These are phyloP conservation scores for Suillus weaverae DNA, from an alignment of 768 basidiomycete genomes.

Conservation along the genomic window DNA sequence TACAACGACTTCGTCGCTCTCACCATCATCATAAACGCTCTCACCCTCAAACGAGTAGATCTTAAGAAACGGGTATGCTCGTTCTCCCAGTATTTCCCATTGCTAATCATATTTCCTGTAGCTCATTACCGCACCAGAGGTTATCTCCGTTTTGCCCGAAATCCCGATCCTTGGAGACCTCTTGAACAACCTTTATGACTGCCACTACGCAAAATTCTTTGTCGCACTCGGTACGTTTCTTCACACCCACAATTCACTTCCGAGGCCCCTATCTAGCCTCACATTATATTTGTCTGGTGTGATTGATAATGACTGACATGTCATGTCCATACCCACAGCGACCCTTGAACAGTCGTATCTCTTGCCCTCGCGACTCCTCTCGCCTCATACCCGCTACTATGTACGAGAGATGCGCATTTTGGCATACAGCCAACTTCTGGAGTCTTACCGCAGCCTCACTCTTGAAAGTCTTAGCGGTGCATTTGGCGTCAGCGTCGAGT, in stretches of 20 bases:
- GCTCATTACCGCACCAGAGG: constrained; percentile 87
- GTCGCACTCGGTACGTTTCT: constrained; percentile 67
- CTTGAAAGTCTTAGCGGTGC: constrained; percentile 81
- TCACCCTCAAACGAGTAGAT: constrained; percentile 79
- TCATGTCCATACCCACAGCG: constrained; percentile 43
- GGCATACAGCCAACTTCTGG: constrained; percentile 89
- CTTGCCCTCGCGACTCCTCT: constrained; percentile 82
- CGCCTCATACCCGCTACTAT: constrained; percentile 86
- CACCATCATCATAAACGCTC: constrained; percentile 75
- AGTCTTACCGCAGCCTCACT: constrained; percentile 87
- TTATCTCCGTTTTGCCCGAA: constrained; percentile 80
- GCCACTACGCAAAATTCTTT: constrained; percentile 95
- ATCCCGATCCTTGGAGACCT: constrained; percentile 81
- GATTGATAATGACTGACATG: constrained; percentile 6
- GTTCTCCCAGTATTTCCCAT: not conserved
- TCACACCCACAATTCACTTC: not conserved
- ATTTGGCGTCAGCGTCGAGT: constrained; percentile 87
- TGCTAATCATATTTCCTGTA: constrained; percentile 30
- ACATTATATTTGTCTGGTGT: constrained; percentile 11
- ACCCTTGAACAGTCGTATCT: constrained; percentile 87
- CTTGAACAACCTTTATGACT: constrained; percentile 86
- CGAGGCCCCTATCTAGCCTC: constrained; percentile 4
- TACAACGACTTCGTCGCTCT: constrained; percentile 91
- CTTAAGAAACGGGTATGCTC: constrained; percentile 81
- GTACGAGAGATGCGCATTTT: constrained; percentile 95